Conservation (phyloP, 2,329 filamentous ascomycete species). For the Magnaporthales sp. region DNA sequence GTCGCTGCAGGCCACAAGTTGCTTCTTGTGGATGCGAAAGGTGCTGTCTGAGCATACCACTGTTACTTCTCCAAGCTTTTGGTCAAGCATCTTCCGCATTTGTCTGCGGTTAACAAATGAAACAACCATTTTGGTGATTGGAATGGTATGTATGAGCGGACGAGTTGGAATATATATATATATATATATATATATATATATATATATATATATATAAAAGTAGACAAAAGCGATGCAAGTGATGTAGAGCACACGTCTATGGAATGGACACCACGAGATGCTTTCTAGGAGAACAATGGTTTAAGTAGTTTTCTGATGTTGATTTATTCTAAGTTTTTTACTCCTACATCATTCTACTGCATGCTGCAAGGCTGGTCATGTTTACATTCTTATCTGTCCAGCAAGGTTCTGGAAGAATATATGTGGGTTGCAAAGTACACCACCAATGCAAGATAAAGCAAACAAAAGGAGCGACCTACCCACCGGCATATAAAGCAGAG, state of each 20-base stretch:
- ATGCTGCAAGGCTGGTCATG: no score
- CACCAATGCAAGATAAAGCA: no score
- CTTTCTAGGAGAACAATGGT: neutral
- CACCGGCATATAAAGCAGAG: no score
- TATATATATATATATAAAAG: neutral
- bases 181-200: no score
- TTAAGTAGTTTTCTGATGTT: neutral
- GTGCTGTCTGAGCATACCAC: neutral
- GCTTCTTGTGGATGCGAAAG: neutral
- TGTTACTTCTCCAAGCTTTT: neutral
- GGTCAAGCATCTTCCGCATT: neutral
- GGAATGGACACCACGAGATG: neutral
- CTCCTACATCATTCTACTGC: no score
- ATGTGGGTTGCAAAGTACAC: no score
- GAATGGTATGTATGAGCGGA: neutral
- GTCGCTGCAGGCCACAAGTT: neutral
- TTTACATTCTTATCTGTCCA: no score
- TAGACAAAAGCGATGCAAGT: neutral
- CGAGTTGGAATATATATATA: no score
- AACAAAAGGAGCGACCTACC: no score
- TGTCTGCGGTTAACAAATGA: neutral
- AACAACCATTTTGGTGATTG: neutral
- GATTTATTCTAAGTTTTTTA: no score
- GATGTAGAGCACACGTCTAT: neutral
- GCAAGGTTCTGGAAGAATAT: no score